These are phyloP conservation scores for Paramecium biaurelia DNA, from an alignment of 73 alveolate species.

Conservation along the genomic window DNA sequence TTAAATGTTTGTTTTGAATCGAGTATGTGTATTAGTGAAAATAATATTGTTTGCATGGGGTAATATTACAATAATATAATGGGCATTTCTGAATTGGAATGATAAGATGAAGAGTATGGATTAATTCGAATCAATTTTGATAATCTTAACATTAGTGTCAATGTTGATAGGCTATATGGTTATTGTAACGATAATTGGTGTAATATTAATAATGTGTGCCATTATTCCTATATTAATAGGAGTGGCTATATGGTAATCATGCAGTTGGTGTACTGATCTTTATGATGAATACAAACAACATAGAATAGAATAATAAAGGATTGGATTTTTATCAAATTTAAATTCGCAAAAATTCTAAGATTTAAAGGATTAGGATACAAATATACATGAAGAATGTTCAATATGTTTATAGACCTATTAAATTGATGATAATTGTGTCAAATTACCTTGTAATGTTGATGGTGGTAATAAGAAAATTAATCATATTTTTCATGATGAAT, in stretches of 20 bases:
- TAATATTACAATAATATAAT: background rate
- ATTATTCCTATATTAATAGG: constrained; percentile 9
- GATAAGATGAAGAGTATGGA: background rate
- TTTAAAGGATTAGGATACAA: background rate
- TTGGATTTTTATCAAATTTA: background rate
- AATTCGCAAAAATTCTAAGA: background rate
- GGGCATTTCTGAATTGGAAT: background rate
- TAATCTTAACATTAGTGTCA: background rate
- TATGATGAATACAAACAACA: background rate
- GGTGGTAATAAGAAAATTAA: background rate
- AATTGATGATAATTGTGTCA: background rate
- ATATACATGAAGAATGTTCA: constrained; percentile 12
- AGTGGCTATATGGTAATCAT: constrained; percentile 34
- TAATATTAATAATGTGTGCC: background rate
- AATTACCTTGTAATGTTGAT: constrained; percentile 28
- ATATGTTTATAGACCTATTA: background rate
- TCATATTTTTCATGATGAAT: constrained; percentile 26
- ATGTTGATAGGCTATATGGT: background rate
- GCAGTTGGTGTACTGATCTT: background rate
- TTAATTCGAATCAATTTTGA: background rate
- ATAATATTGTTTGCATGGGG: constrained; percentile 16
- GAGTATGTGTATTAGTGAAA: background rate
- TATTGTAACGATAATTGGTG: background rate
- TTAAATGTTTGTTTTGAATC: background rate
- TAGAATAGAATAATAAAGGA: background rate